phyloP scores from a whole-genome alignment of 257 asterid genomes.

The Gentiana straminea region DNA sequence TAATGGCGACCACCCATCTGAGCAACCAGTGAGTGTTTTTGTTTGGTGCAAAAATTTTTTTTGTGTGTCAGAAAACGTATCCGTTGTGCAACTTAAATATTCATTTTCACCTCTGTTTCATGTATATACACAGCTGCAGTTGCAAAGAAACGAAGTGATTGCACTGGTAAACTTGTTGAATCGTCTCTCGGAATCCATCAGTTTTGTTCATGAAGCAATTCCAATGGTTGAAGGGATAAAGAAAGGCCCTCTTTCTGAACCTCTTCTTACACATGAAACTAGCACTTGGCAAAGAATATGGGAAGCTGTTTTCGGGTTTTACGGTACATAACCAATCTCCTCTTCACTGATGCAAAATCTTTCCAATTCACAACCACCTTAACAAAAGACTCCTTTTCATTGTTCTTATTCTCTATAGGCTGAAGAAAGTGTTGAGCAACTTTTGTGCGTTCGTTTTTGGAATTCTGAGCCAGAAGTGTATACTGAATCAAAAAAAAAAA shows the following conservation, averaged over 20 bases:
- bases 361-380: background rate
- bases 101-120: background rate
- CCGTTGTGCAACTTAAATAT: background rate
- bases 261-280: slow-evolving; percentile 16
- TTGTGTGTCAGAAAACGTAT: background rate
- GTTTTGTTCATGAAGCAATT: slow-evolving; percentile 57
- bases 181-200: slow-evolving; percentile 79
- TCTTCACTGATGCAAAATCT: background rate
- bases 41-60: slow-evolving; percentile 6
- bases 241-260: slow-evolving; percentile 35
- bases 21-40: slow-evolving; percentile 56
- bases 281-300: slow-evolving; percentile 32
- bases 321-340: slow-evolving; percentile 22
- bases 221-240: slow-evolving; percentile 45
- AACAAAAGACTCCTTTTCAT: too few relatives aligned
- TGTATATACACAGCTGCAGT: slow-evolving; percentile 41
- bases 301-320: slow-evolving; percentile 21
- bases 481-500: too few relatives aligned
- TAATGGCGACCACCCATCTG: slow-evolving; percentile 37
- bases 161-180: slow-evolving; percentile 77
- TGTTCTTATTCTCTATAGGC: too few relatives aligned
- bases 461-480: too few relatives aligned
- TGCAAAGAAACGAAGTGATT: slow-evolving; percentile 91
- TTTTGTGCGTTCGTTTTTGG: too few relatives aligned
- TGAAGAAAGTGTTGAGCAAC: too few relatives aligned